Conservation (phyloP, 805 yeast species). For the Metschnikowia cubensis region DNA sequence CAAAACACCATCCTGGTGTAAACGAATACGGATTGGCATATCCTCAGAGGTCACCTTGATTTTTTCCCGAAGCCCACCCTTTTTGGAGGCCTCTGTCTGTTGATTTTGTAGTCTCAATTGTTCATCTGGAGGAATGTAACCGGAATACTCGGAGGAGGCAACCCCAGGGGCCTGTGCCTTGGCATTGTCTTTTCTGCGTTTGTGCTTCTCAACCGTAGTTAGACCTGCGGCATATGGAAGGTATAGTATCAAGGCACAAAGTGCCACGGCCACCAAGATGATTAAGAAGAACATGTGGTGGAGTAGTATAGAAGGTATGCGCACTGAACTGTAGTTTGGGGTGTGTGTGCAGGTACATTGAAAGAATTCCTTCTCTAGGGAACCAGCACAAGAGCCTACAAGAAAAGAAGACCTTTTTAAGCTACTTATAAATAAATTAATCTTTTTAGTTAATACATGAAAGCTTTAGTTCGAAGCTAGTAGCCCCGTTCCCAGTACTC, state of each 20-base stretch:
- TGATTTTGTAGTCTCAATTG: constrained; percentile 15
- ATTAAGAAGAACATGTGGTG: constrained; percentile 33
- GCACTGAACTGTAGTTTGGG: neutral
- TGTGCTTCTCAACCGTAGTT: constrained; percentile 38
- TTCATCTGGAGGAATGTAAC: constrained; percentile 42
- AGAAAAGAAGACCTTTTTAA: neutral
- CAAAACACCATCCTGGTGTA: constrained; percentile 23
- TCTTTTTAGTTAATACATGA: no score
- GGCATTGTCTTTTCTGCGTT: constrained; percentile 8
- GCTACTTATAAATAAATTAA: neutral
- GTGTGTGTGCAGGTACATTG: neutral
- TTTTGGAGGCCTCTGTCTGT: constrained; percentile 9
- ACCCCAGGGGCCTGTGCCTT: constrained; percentile 4
- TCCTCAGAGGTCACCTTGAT: constrained; percentile 33
- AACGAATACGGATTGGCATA: constrained; percentile 33
- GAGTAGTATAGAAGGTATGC: neutral
- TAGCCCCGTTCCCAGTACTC: no score
- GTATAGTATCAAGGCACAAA: constrained; percentile 36
- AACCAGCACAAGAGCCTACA: neutral
- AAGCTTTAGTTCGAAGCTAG: neutral
- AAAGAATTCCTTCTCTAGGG: neutral
- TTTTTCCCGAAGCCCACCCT: constrained; percentile 26
- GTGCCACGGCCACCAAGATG: constrained; percentile 38
- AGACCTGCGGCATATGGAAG: constrained; percentile 52
- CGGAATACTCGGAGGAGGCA: constrained; percentile 18